Evolutionary conservation across 169 alveolate genomes (phyloP), one percentile per base, ranked within the genome.

Genomic region (Plasmodium inui): DNA sequence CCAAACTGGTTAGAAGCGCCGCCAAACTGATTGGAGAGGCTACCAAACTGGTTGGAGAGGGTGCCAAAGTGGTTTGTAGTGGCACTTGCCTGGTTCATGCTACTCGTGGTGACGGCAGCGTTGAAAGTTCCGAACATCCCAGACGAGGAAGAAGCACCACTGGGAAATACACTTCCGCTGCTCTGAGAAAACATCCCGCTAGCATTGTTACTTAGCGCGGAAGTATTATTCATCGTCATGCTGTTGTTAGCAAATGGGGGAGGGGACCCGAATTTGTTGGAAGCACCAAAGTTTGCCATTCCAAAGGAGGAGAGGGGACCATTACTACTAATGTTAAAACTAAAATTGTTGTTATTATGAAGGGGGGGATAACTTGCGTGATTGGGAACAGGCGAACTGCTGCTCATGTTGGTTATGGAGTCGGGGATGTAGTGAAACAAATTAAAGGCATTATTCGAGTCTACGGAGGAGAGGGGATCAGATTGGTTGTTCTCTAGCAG

Each of bases 391-490:
- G 85, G 10, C 30, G 76, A 57, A 37, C 30, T 19, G 37, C 44
- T 67, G 12, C 82, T 78, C 94, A 89, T 89, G 19, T 80, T 55
- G n/a, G 89, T 89, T 79, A 89, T 61, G 37, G 80, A 26, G n/a
- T 89, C 94, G 14, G 94, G 94, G 41, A 89, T 89, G 82, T 89
- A 67, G 26, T 89, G 78, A 34, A 89, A 78, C 61, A 89, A 78
- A 39, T 89, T 61, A 39, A 89, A 89, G 8, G 57, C 28, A 79
- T 89, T 89, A 34, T 41, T 89, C 5, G 89, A 17, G 39, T 76
- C 26, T 19, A 50, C 22, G 14, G 17, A 17, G 39, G 39, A 55
- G 44, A 50, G 67, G 57, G 50, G 34, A 70, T 86, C 41, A 74
- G 4, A 55, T 28, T 86, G 44, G 32, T 89, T 79, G 30, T 79